Evolutionary conservation across 2,329 filamentous ascomycete species (phyloP), one percentile per base, ranked within the genome.

Genomic region (Apiospora marii): DNA sequence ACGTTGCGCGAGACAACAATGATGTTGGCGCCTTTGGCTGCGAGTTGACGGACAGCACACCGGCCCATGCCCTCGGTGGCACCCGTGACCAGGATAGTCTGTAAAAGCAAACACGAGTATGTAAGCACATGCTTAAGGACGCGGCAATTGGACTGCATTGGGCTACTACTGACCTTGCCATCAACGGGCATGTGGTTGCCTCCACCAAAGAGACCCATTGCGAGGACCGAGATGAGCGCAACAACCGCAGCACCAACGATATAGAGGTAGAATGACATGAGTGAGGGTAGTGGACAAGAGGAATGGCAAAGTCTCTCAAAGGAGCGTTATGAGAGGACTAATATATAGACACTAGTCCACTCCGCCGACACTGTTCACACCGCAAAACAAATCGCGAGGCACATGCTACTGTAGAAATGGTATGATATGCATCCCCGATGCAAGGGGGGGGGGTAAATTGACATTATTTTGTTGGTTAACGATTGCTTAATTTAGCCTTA

Each of bases 61-160:
- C 92, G 91, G 73, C 96, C 96, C 93, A 98, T 94, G 72, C 96
- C 96, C 80, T 98, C 94, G 0, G 96, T 98, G 43, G 92, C 95
- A 67, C 96, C 96, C 0, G 96, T 68, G 14, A 68, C 34, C 22
- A 64, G n/a, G 58, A 64, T 64, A 22, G 58, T 64, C 58, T 64
- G 24, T 51, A 58, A 24, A 70, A 90, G 87, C 72, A 87, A 83
- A 64, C 97, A 80, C 4, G 93, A 46, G 67, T 68, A n/a, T n/a
- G n/a, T n/a, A 24, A 68, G 67, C 24, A n/a, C 41, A 46, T 16
- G 10, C 10, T 41, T 12, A 12, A n/a, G 13, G 8, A 10, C 34
- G 13, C 12, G 19, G 30, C 30, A 41, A 41, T n/a, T 8, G 58
- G n/a, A 64, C 19, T 13, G 58, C 34, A 4, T 14, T 14, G 34